These are phyloP conservation scores for Glycyrrhiza uralensis DNA, from an alignment of 306 rosid species.

Conservation along the genomic window DNA sequence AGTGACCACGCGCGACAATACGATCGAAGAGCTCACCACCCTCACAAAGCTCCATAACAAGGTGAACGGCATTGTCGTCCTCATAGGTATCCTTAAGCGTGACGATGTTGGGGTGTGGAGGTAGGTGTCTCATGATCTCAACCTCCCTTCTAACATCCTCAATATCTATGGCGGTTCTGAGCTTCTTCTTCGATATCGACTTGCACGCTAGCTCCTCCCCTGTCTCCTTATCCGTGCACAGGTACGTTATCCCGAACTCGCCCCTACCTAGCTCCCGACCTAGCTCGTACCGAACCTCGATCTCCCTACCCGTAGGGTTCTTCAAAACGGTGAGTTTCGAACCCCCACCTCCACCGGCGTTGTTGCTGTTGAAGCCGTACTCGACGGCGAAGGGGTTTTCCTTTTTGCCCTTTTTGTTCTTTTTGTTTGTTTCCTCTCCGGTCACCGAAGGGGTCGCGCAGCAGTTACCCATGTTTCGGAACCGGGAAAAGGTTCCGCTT, in stretches of 20 bases:
- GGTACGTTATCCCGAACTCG: constrained; percentile 87
- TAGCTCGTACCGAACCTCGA: constrained; percentile 57
- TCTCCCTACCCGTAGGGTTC: constrained; percentile 73
- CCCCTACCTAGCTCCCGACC: constrained; percentile 95
- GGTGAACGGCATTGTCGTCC: constrained; percentile 80
- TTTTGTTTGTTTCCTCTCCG: constrained; percentile 29
- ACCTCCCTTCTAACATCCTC: constrained; percentile 95
- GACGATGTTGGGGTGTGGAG: constrained; percentile 66
- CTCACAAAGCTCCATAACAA: constrained; percentile 98
- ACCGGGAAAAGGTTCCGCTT: not conserved
- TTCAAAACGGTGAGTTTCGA: constrained; percentile 50
- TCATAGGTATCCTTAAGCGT: constrained; percentile 77
- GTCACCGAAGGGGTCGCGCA: constrained; percentile 48
- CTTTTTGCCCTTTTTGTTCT: constrained; percentile 41
- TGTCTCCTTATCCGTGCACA: constrained; percentile 62
- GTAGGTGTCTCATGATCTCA: constrained; percentile 83
- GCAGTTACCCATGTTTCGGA: constrained; percentile 96
- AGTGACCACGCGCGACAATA: constrained; percentile 89
- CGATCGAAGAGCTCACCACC: constrained; percentile 96
- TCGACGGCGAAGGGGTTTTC: constrained; percentile 64
- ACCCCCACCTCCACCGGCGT: not conserved
- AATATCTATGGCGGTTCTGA: constrained; percentile 68
- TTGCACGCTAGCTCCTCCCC: constrained; percentile 68
- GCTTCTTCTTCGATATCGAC: constrained; percentile 89
- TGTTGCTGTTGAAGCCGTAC: constrained; percentile 11